A percentile compares a stretch with the other conserved stretches of the same genome.
These are phyloP conservation scores for Nicotiana benthamiana DNA, from an alignment of 257 asterid species.

Conservation along the genomic window DNA sequence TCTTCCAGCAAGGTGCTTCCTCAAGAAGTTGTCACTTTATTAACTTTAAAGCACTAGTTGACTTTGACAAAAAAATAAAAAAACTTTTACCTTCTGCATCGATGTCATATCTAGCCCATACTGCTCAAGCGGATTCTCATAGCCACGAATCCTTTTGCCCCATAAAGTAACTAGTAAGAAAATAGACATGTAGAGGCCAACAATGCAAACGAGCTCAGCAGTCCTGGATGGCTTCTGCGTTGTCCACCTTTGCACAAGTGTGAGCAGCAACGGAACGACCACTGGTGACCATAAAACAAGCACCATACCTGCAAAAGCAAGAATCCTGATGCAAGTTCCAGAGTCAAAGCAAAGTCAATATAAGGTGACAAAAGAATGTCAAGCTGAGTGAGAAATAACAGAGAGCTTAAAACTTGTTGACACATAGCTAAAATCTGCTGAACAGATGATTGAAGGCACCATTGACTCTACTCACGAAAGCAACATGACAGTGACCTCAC, in stretches of 20 bases:
- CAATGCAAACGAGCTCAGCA: constrained; percentile 66
- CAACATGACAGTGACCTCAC: background rate
- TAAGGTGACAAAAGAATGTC: background rate
- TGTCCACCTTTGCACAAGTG: constrained; percentile 78
- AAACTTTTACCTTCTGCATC: constrained; percentile 43
- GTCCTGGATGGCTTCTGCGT: constrained; percentile 44
- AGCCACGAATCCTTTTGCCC: constrained; percentile 88
- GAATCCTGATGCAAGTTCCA: constrained; percentile 46
- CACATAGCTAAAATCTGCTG: background rate
- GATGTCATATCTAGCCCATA: constrained; percentile 82
- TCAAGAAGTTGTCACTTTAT: background rate
- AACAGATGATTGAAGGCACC: background rate
- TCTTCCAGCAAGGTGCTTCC: background rate
- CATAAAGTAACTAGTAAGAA: constrained; percentile 62
- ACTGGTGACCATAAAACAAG: constrained; percentile 93
- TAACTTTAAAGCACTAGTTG: background rate
- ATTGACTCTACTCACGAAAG: background rate
- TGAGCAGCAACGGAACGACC: constrained; percentile 75
- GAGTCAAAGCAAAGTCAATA: background rate
- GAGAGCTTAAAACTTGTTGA: background rate
- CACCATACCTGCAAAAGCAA: constrained; percentile 73
- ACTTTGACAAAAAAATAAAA: background rate
- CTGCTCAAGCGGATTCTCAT: constrained; percentile 64
- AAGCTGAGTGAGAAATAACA: background rate
- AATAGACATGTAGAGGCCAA: constrained; percentile 67